Conservation (phyloP, 208 protist genomes). For the Leishmania mexicana region DNA sequence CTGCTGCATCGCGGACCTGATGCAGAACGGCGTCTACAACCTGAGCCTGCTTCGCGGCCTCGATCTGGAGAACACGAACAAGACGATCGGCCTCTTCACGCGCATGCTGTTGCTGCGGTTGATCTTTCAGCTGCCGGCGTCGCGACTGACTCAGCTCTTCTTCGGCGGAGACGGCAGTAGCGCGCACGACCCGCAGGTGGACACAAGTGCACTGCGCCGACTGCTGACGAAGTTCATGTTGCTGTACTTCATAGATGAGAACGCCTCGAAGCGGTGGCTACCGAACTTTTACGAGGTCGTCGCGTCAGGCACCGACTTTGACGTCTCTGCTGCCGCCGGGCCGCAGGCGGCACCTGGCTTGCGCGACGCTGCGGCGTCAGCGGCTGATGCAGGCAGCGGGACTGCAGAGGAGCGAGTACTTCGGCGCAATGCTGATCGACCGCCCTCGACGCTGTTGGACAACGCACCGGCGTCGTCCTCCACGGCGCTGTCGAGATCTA, state of each 20-base stretch:
- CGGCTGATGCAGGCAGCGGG: neutral
- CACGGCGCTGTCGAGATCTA: neutral
- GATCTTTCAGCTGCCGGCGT: conserved; percentile 58
- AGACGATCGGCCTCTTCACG: conserved; percentile 77
- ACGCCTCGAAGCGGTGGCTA: conserved; percentile 61
- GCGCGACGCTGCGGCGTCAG: neutral
- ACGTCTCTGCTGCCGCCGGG: conserved; percentile 12
- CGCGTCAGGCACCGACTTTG: conserved; percentile 64
- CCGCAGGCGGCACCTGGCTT: too few relatives aligned
- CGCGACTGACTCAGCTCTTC: conserved; percentile 67
- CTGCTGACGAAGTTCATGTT: conserved; percentile 62
- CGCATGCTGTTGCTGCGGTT: conserved; percentile 77
- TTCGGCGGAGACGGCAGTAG: conserved; percentile 74
- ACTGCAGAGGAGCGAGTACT: conserved; percentile 10
- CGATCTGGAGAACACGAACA: conserved; percentile 79
- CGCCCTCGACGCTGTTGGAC: conserved; percentile 16
- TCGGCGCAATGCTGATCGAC: conserved; percentile 2
- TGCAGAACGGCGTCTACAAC: conserved; percentile 60
- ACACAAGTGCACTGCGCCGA: conserved; percentile 53
- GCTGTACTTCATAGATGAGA: conserved; percentile 79
- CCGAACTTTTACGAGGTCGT: conserved; percentile 78
- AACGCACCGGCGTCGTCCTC: neutral
- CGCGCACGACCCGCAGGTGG: conserved; percentile 63
- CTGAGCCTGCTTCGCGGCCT: conserved; percentile 80
- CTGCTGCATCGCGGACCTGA: conserved; percentile 51